Evolutionary conservation across 768 basidiomycete species (phyloP), one percentile per base, ranked within the genome.

Genomic region (Pleurotus tuoliensis): DNA sequence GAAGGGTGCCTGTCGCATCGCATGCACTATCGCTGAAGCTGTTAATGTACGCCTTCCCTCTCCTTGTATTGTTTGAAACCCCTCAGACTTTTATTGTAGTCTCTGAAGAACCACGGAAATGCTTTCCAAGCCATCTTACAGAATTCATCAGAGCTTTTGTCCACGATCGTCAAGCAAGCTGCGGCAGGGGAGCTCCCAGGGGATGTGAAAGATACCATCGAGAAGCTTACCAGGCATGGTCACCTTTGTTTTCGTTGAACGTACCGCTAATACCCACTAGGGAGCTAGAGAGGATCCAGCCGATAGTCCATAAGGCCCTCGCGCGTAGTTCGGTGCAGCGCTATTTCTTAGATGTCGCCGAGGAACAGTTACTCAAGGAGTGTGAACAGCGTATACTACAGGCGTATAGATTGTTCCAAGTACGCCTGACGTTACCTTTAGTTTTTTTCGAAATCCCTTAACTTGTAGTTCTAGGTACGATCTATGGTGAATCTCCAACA

Each of bases 281-380:
- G 25, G 25, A 51, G 20, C 18, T 53, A 12, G 39, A 34, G 38
- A 53, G 41, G 39, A 24, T 53, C 12, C 18, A 40, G 8, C 39
- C 51, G 6, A 20, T 53, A 37, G 51, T 53, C 11, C 12, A 43
- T 8, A 53, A 41, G 9, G 51, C 22, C 11, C 27, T 53, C 20
- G 3, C 22, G n/a, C 51, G 51, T 38, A 20, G 20, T 11, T 15
- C 51, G 11, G 18, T 41, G 16, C 16, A 18, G 9, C 15, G 51
- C n/a, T 45, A 51, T 24, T 16, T 58, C 48, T 34, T 58, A 27
- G 38, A 44, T 16, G 49, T 43, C n/a, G 56, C 56, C 5, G 49
- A 58, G 25, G 40, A 58, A 37, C 16, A 51, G 38, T 20, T 52
- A 9, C 39, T 45, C 7, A 45, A 16, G 13, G 18, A n/a, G 5